Base-by-base conservation (phyloP, 257 asterid genomes). In the Solanum boliviense region DNA sequence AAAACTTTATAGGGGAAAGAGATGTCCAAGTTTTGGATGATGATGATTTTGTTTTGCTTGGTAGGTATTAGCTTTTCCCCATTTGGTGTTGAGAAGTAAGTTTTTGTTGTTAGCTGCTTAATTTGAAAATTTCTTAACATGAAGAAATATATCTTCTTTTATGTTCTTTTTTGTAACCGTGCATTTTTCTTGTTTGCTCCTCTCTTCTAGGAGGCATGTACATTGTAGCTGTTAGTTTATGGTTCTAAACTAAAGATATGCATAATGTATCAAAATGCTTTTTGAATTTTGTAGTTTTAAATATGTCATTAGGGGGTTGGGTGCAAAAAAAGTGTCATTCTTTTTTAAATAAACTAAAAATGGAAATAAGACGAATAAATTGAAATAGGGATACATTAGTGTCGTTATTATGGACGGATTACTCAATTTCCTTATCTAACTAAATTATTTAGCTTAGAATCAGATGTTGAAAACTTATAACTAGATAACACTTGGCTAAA, bases 1-100 rank as follows among this genome's bases (percentile, higher is more conserved):
- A 94, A 88, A 91, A 94, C 89, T 96, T 96, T 89, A 88, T 96
- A 3, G 98, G 99, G 38, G 91, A 91, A 89, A 93, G 70, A 68
- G 96, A 94, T 85, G 99, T 95, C 52, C 90, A 87, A 87, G 92
- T 90, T 71, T 79, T 95, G 58, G 96, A 95, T 32, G 98, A 96
- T 34, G 92, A 96, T 1, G 98, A 96, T 90, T 96, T 96, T 89
- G 75, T 93, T 88, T 91, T 94, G 93, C 89, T 96, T 11, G 93
- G 91, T 84, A 94, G 98, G 84, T 96, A 94, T 89, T 96, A 96
- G 95, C 39, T 85, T 31, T 67, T 60, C 36, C 38, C 67, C 10
- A 44, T 13, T 18, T 16, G 35, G 27, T 5, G 5, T 44, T 79
- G 85, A 79, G 67, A 44, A 15, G 65, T 39, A 79, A 9, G 85